Evolutionary conservation across 495 filamentous ascomycete genomes (phyloP).

Genomic region (Annulohypoxylon nitens): DNA sequence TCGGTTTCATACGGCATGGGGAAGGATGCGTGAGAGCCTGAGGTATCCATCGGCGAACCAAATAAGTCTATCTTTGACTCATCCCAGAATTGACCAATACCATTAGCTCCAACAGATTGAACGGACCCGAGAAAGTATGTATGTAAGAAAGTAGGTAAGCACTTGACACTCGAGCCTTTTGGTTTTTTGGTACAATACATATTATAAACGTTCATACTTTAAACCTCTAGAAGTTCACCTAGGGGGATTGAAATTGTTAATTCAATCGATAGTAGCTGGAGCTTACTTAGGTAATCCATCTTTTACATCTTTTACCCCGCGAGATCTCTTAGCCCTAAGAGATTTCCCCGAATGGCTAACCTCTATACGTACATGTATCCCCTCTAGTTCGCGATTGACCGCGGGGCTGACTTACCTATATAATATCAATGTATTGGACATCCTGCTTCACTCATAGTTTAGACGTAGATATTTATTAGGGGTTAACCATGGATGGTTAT

Average conservation of each 20-base stretch:
- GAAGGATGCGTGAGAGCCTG: slow-evolving; percentile 34
- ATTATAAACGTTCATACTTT: no score
- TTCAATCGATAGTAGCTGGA: no score
- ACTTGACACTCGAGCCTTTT: no score
- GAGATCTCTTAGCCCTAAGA: slow-evolving; percentile 7
- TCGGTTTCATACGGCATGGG: slow-evolving; percentile 11
- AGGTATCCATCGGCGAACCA: slow-evolving; percentile 46
- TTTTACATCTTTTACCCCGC: neutral
- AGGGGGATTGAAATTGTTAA: no score
- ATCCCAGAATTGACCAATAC: slow-evolving; percentile 41
- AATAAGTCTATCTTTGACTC: slow-evolving; percentile 41
- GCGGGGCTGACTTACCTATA: neutral
- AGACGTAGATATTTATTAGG: no score
- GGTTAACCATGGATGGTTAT: neutral
- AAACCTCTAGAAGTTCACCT: no score
- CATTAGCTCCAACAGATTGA: neutral
- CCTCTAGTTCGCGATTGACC: neutral
- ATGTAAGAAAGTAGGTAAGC: neutral
- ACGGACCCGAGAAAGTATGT: slow-evolving; percentile 14
- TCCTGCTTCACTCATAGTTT: neutral
- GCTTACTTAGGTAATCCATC: no score
- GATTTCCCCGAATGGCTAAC: neutral
- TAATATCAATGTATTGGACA: neutral
- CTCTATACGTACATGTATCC: no score
- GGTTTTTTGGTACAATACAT: no score